Evolutionary conservation across 2,329 filamentous ascomycete genomes (phyloP).

Genomic region (Fusarium graminum): DNA sequence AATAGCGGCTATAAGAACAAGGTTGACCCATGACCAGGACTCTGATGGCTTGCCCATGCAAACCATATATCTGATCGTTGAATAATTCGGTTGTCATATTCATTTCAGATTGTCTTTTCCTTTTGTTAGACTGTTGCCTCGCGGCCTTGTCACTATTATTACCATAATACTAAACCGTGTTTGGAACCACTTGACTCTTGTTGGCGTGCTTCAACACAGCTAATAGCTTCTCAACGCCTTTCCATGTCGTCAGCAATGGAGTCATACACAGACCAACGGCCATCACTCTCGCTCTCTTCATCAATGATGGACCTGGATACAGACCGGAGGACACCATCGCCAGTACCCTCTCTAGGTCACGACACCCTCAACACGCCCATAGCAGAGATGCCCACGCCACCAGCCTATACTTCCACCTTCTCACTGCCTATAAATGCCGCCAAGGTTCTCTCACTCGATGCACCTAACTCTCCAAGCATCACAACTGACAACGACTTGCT

Average conservation of each 20-base stretch:
- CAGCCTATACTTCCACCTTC: conserved; percentile 35
- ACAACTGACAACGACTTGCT: conserved; percentile 22
- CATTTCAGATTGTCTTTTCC: conserved; percentile 8
- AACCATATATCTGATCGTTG: conserved; percentile 21
- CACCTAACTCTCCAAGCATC: conserved; percentile 10
- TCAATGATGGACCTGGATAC: conserved; percentile 38
- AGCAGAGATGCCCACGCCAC: conserved; percentile 38
- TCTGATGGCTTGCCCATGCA: conserved; percentile 23
- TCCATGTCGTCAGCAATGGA: conserved; percentile 25
- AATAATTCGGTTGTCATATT: conserved; percentile 10
- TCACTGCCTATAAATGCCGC: conserved; percentile 12
- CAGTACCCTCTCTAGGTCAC: conserved; percentile 39
- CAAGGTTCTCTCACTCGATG: conserved; percentile 26
- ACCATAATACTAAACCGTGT: conserved; percentile 12
- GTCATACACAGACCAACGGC: conserved; percentile 27
- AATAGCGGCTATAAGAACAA: conserved; percentile 36
- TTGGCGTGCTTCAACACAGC: conserved; percentile 7
- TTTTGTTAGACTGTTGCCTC: conserved; percentile 41
- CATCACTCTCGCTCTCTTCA: conserved; percentile 33
- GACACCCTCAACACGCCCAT: conserved; percentile 35
- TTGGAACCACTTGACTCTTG: conserved; percentile 12
- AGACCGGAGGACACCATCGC: conserved; percentile 36
- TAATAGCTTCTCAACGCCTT: neutral
- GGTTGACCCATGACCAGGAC: conserved; percentile 27
- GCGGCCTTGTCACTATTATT: conserved; percentile 15